A percentile compares a stretch with the other conserved stretches of the same genome.
Conservation (phyloP, 169 alveolate species). For the Plasmodium relictum region DNA sequence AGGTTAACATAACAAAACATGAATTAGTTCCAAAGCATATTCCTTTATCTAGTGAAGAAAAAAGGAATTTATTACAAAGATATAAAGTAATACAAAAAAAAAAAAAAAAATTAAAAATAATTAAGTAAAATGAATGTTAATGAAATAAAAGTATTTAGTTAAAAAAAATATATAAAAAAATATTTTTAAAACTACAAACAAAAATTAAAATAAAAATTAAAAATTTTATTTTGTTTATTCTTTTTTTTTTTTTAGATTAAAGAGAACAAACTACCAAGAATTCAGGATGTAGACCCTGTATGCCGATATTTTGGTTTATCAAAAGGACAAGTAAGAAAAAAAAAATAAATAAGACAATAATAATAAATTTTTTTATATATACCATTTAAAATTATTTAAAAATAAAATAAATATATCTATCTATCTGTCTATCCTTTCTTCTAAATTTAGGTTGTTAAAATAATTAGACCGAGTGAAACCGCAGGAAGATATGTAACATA, state of each 20-base stretch:
- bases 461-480: slow-evolving; percentile 98
- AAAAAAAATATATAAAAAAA: too few relatives aligned
- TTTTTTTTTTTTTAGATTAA: slow-evolving; percentile 85
- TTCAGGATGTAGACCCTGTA: slow-evolving; percentile 96
- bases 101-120: slow-evolving; percentile 10
- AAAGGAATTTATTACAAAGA: slow-evolving; percentile 92
- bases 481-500: slow-evolving; percentile 99
- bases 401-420: background rate
- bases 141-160: too few relatives aligned
- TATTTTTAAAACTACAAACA: too few relatives aligned
- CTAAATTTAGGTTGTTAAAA: slow-evolving; percentile 92
- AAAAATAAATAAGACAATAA: slow-evolving; percentile 9
- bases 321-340: slow-evolving; percentile 91
- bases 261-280: slow-evolving; percentile 97
- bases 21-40: slow-evolving; percentile 98
- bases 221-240: background rate
- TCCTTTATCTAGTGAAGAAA: slow-evolving; percentile 95
- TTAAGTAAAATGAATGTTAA: background rate
- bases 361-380: background rate
- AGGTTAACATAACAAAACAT: slow-evolving; percentile 97
- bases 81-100: slow-evolving; percentile 86
- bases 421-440: slow-evolving; percentile 1
- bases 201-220: background rate
- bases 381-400: too few relatives aligned
- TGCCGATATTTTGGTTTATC: slow-evolving; percentile 95